A percentile compares a stretch with the other conserved stretches of the same genome.
Evolutionary conservation across 225 moss, liverwort and hornwort genomes (phyloP).

Genomic region (Marchantia paleacea): DNA sequence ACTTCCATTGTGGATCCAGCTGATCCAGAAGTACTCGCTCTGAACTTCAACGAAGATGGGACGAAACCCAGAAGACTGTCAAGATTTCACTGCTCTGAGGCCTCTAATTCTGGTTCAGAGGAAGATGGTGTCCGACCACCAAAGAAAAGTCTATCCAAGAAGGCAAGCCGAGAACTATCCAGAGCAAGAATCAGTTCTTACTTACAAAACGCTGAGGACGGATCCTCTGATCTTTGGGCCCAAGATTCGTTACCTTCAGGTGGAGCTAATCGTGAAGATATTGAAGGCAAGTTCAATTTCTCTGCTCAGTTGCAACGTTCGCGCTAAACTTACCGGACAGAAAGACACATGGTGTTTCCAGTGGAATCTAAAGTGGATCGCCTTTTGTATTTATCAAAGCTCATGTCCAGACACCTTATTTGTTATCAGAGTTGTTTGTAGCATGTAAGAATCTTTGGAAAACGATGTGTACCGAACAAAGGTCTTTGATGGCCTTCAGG

Average conservation of each 20-base stretch:
- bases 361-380: no score
- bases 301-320: no score
- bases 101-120: slow-evolving; percentile 34
- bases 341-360: no score
- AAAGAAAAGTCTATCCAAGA: slow-evolving; percentile 12
- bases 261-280: neutral
- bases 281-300: neutral
- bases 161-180: neutral
- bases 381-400: no score
- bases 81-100: slow-evolving; percentile 44
- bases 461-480: no score
- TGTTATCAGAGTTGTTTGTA: no score
- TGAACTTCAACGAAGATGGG: slow-evolving; percentile 40
- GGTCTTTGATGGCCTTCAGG: neutral
- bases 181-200: neutral
- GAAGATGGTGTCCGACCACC: slow-evolving; percentile 16
- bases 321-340: no score
- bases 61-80: slow-evolving; percentile 34
- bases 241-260: neutral
- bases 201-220: slow-evolving; percentile 15
- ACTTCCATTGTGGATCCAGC: slow-evolving; percentile 45
- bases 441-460: no score
- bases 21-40: slow-evolving; percentile 45
- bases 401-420: no score
- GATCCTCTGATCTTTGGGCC: slow-evolving; percentile 20